Conservation (phyloP, 768 basidiomycete genomes). For the Cyclocybe cylindracea region DNA sequence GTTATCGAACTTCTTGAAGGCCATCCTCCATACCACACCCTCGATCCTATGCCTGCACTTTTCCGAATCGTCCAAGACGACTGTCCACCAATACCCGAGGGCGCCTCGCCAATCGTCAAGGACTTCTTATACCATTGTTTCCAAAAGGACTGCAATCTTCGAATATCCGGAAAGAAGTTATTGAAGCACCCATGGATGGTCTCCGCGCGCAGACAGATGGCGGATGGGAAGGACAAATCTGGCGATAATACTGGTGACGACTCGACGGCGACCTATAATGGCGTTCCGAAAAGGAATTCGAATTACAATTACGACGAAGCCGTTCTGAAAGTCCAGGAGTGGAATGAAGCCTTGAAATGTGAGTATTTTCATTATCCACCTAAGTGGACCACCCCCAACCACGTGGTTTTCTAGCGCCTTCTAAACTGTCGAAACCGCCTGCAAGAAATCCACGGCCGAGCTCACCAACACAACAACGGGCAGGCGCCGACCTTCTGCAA, state of each 20-base stretch:
- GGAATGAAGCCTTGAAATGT: slow-evolving; percentile 98
- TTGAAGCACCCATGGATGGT: slow-evolving; percentile 96
- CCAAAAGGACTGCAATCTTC: slow-evolving; percentile 95
- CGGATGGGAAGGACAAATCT: slow-evolving; percentile 32
- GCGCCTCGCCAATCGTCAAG: slow-evolving; percentile 91
- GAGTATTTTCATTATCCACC: slow-evolving; percentile 15
- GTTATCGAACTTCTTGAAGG: slow-evolving; percentile 93
- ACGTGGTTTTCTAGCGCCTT: slow-evolving; percentile 52
- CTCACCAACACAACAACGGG: slow-evolving; percentile 46
- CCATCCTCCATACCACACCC: slow-evolving; percentile 92
- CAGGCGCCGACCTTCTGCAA: slow-evolving; percentile 26
- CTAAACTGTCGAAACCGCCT: slow-evolving; percentile 71
- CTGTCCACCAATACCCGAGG: slow-evolving; percentile 94
- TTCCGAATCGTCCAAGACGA: slow-evolving; percentile 99
- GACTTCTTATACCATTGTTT: slow-evolving; percentile 98
- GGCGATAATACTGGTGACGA: slow-evolving; percentile 34
- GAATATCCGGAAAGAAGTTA: slow-evolving; percentile 92
- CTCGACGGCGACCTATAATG: slow-evolving; percentile 35
- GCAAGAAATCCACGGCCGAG: slow-evolving; percentile 46
- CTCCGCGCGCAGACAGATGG: slow-evolving; percentile 75
- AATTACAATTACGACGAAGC: slow-evolving; percentile 95
- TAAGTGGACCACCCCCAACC: too few relatives aligned
- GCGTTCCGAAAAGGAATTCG: slow-evolving; percentile 49
- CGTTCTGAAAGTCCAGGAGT: slow-evolving; percentile 94
- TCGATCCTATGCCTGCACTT: slow-evolving; percentile 97